Evolutionary conservation across 345 rosid genomes (phyloP).

Genomic region (rapeseed (Brassica napus)): DNA sequence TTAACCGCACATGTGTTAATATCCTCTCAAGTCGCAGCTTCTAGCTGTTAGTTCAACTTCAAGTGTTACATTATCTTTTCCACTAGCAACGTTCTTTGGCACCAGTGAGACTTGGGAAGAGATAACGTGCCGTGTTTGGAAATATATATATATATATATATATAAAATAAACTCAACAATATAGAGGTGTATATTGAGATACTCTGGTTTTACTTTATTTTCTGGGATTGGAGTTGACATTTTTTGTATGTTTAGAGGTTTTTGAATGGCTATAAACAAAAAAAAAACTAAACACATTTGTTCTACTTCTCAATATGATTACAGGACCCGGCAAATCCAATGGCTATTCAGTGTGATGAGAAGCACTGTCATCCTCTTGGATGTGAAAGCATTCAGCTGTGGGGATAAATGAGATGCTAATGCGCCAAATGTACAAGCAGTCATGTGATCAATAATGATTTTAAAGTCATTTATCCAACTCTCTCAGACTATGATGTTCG

Average conservation of each 20-base stretch:
- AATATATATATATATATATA: too few relatives aligned
- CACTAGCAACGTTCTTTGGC: neutral
- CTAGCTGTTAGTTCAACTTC: neutral
- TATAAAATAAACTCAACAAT: neutral
- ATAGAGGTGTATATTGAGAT: neutral
- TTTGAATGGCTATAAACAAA: neutral
- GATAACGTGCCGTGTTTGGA: neutral
- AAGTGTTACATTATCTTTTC: too few relatives aligned
- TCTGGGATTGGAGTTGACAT: neutral
- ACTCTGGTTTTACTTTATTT: neutral
- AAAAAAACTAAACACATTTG: neutral
- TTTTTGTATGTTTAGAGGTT: neutral
- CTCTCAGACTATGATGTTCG: neutral
- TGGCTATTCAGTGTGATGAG: neutral
- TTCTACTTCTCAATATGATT: neutral
- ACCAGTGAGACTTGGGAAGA: too few relatives aligned
- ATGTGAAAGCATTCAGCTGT: neutral
- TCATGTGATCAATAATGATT: neutral
- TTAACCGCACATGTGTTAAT: too few relatives aligned
- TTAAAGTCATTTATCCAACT: neutral
- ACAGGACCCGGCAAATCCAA: neutral
- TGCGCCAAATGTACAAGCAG: neutral
- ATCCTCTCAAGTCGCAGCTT: too few relatives aligned
- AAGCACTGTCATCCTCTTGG: neutral
- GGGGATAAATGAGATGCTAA: neutral